phyloP scores from a whole-genome alignment of 805 yeast species.

The Myxozyma kluyveri region DNA sequence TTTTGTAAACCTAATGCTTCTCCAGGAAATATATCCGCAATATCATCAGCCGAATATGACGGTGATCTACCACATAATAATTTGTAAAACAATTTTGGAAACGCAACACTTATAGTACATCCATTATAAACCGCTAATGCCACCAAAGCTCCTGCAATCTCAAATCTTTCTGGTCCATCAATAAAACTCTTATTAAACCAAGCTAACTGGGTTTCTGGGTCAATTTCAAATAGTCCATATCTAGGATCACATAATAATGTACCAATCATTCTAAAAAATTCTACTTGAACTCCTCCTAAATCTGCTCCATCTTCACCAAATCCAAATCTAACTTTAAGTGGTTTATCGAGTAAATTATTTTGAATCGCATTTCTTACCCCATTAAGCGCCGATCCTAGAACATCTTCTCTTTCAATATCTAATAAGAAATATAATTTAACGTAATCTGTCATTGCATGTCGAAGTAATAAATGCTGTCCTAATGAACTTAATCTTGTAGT shows the following conservation, averaged over 20 bases:
- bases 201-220: constrained; percentile 22
- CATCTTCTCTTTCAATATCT: constrained; percentile 28
- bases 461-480: constrained; percentile 9
- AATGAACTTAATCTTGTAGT: background rate
- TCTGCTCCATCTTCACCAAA: constrained; percentile 36
- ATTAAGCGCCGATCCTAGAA: constrained; percentile 25
- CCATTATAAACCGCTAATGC: constrained; percentile 37
- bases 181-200: constrained; percentile 33
- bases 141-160: constrained; percentile 32
- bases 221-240: constrained; percentile 26
- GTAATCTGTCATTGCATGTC: constrained; percentile 12
- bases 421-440: constrained; percentile 23
- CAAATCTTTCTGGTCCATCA: constrained; percentile 28
- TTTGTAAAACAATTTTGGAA: constrained; percentile 33
- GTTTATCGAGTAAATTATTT: constrained; percentile 24
- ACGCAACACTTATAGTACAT: constrained; percentile 32
- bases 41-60: constrained; percentile 13
- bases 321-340: constrained; percentile 32
- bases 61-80: constrained; percentile 4
- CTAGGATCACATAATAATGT: constrained; percentile 23
- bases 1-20: constrained; percentile 17
- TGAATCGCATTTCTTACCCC: constrained; percentile 18
- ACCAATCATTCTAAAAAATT: constrained; percentile 34
- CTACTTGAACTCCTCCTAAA: constrained; percentile 37
- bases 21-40: constrained; percentile 32